phyloP scores from a whole-genome alignment of 129 eudicot species.

The Chrysanthemum makinoi region DNA sequence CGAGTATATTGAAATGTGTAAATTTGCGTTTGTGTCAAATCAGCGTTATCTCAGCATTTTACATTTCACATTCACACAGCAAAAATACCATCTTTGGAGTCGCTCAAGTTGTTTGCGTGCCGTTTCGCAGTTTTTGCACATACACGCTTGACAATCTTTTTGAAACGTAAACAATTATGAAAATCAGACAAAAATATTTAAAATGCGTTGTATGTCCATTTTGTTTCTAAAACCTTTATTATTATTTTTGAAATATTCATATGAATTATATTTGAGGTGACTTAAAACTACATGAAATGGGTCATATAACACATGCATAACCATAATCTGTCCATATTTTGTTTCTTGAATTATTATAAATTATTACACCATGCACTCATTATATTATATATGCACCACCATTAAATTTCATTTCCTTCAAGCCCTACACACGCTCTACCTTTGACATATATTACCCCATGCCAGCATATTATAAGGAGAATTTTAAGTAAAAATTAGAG shows the following conservation, averaged over 20 bases:
- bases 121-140: too few species aligned
- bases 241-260: neutral
- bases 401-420: conserved; percentile 25
- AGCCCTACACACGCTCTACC: conserved; percentile 38
- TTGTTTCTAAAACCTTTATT: neutral
- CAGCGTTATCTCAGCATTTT: too few species aligned
- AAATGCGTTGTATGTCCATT: neutral
- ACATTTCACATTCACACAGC: too few species aligned
- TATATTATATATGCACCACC: conserved; percentile 8
- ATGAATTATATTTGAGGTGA: conserved; percentile 10
- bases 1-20: too few species aligned
- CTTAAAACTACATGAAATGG: conserved; percentile 23
- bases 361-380: conserved; percentile 21
- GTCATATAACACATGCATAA: conserved; percentile 39
- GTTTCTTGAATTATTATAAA: conserved; percentile 25
- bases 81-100: too few species aligned
- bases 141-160: too few species aligned
- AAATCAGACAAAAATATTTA: neutral
- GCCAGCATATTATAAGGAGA: too few species aligned
- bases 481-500: too few species aligned
- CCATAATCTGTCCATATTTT: conserved; percentile 30
- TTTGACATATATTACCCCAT: neutral
- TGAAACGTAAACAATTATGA: neutral
- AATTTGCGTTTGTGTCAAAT: too few species aligned
- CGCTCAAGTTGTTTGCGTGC: too few species aligned